Evolutionary conservation across 2,329 filamentous ascomycete genomes (phyloP).

Genomic region (Pseudopyrenochaeta lycopersici): DNA sequence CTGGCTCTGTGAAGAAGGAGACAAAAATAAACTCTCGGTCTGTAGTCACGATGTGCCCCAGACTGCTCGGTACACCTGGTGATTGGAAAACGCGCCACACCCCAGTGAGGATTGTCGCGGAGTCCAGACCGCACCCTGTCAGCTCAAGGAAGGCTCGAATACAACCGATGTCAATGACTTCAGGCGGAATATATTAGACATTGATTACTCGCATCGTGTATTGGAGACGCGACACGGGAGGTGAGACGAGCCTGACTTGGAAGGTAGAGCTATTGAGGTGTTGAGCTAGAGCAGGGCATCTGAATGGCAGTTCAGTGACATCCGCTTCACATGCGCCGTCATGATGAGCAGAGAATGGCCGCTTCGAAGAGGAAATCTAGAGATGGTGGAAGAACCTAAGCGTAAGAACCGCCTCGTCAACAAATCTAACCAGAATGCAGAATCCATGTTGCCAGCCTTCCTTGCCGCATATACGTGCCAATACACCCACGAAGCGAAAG

Average conservation of each 20-base stretch:
- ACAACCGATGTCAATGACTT: slow-evolving; percentile 28
- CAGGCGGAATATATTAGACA: slow-evolving; percentile 40
- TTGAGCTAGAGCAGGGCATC: slow-evolving; percentile 1
- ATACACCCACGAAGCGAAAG: not conserved
- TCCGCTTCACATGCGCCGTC: not conserved
- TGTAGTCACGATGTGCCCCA: slow-evolving; percentile 20
- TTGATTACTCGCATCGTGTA: slow-evolving; percentile 44
- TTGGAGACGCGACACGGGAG: slow-evolving; percentile 23
- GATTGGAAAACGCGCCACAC: slow-evolving; percentile 11
- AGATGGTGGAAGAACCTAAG: not conserved
- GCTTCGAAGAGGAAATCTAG: not conserved
- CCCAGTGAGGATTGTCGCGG: slow-evolving; percentile 18
- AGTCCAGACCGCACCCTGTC: slow-evolving; percentile 35
- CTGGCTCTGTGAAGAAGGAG: slow-evolving; percentile 22
- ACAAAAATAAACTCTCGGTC: slow-evolving; percentile 41
- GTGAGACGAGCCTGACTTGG: slow-evolving; percentile 25
- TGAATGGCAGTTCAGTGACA: slow-evolving; percentile 1
- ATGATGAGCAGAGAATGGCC: not conserved
- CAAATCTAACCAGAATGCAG: not conserved
- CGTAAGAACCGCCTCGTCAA: not conserved
- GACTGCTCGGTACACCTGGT: slow-evolving; percentile 17
- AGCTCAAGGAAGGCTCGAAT: slow-evolving; percentile 22
- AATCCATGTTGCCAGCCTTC: not conserved
- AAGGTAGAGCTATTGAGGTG: slow-evolving; percentile 6
- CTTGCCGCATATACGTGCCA: not conserved